Evolutionary conservation across 768 basidiomycete species (phyloP), one percentile per base, ranked within the genome.

Genomic region (Epithele typhae): DNA sequence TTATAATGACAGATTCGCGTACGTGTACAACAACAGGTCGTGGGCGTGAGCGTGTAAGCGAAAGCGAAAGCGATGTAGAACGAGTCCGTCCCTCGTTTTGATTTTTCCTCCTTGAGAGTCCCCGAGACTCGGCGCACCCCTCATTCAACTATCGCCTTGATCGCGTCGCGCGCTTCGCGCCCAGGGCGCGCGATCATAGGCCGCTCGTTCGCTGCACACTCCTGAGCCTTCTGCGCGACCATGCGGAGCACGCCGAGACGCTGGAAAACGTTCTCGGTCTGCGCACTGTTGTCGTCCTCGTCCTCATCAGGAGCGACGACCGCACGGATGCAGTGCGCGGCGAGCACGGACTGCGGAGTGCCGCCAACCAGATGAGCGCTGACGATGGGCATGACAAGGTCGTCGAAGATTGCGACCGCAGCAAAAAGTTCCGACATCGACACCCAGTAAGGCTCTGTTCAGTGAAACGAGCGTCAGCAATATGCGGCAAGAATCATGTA

Each of bases 121-220:
- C 27, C 27, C 27, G 14, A 30, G 27, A 30, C 27, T 14, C 27
- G 14, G 27, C 7, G n/a, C n/a, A n/a, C n/a, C n/a, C n/a, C n/a
- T 30, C 27, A 30, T 14, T 30, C 27, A 7, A 14, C 27, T 14
- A 30, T 42, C 33, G 45, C 38, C 42, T 59, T 64, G 23, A 94
- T 59, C 19, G 84, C 46, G 41, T 95, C 92, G 51, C 83, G 74
- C 2, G 92, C 84, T 59, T 94, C 91, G 36, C 92, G 71, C 6
- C 90, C 86, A 0, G 90, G 91, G 37, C 91, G 72, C 9, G 87
- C 75, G 35, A 94, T 79, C 17, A 76, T 72, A 2, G 87, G 80
- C 27, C 77, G 77, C 35, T 92, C 89, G 50, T 74, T 81, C 3
- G 74, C 79, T 1, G 78, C 75, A 56, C 83, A 79, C 52, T 86